These are phyloP conservation scores for Pyrus bretschneideri DNA, from an alignment of 306 rosid species.

Conservation along the genomic window DNA sequence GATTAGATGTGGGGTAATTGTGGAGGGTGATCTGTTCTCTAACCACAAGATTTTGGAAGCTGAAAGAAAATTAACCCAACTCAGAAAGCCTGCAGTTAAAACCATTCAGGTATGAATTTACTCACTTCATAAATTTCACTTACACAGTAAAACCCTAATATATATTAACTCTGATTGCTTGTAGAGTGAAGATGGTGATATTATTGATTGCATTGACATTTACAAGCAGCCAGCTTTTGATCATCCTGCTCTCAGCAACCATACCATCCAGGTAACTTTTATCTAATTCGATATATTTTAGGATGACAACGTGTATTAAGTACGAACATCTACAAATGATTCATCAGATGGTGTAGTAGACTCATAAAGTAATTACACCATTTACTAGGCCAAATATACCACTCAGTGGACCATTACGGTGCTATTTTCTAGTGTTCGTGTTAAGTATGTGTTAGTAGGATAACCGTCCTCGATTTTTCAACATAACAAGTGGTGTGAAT, in stretches of 20 bases:
- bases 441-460: no score
- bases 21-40: conserved; percentile 22
- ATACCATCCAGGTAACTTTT: conserved; percentile 39
- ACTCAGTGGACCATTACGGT: no score
- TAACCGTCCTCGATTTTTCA: no score
- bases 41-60: conserved; percentile 31
- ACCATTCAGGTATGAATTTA: conserved; percentile 36
- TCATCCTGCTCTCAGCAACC: conserved; percentile 46
- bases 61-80: conserved; percentile 40
- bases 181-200: conserved; percentile 71
- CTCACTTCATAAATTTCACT: background rate
- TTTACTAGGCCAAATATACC: no score
- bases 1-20: conserved; percentile 5
- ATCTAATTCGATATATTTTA: background rate
- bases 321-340: no score
- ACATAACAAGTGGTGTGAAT: no score
- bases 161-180: background rate
- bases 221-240: conserved; percentile 56
- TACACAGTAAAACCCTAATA: background rate
- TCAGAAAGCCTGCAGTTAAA: conserved; percentile 39
- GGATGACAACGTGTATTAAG: no score
- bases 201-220: conserved; percentile 47
- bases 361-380: no score
- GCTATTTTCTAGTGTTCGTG: no score
- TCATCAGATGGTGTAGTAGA: no score